Percentiles rank a stretch among this genome's conserved stretches.
These are phyloP conservation scores for Urochloa ruziziensis DNA, from an alignment of 176 grass and related monocot species.

Conservation along the genomic window DNA sequence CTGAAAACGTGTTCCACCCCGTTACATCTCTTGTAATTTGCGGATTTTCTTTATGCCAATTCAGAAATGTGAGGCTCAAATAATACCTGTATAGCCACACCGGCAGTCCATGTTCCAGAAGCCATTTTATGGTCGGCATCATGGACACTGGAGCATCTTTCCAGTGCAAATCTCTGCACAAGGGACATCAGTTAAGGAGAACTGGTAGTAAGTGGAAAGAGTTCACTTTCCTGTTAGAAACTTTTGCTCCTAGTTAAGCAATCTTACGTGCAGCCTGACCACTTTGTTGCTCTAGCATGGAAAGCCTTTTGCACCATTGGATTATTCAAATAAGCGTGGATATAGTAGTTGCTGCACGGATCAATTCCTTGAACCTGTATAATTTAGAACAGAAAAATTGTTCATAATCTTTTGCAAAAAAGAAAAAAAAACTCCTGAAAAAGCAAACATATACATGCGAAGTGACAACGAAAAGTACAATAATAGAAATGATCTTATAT, in stretches of 20 bases:
- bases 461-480: not conserved
- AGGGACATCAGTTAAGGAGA: not conserved
- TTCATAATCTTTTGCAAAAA: not conserved
- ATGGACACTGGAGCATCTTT: constrained; percentile 31
- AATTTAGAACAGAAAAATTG: not conserved
- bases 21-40: not conserved
- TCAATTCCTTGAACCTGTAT: constrained; percentile 40
- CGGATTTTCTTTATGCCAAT: not conserved
- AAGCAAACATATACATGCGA: not conserved
- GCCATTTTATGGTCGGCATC: constrained; percentile 26
- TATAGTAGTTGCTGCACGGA: constrained; percentile 25
- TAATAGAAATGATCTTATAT: not conserved
- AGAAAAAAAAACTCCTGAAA: not conserved
- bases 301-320: constrained; percentile 46
- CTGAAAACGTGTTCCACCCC: not conserved
- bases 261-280: constrained; percentile 48
- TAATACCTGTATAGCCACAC: constrained; percentile 57
- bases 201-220: not conserved
- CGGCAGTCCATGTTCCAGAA: not conserved
- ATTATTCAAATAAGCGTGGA: constrained; percentile 41
- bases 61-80: not conserved
- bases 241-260: not conserved
- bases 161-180: constrained; percentile 25
- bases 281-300: constrained; percentile 29
- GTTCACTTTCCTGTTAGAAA: not conserved